Evolutionary conservation across 2,329 filamentous ascomycete genomes (phyloP), one percentile per base, ranked within the genome.

Genomic region (Alternaria metachromatica): DNA sequence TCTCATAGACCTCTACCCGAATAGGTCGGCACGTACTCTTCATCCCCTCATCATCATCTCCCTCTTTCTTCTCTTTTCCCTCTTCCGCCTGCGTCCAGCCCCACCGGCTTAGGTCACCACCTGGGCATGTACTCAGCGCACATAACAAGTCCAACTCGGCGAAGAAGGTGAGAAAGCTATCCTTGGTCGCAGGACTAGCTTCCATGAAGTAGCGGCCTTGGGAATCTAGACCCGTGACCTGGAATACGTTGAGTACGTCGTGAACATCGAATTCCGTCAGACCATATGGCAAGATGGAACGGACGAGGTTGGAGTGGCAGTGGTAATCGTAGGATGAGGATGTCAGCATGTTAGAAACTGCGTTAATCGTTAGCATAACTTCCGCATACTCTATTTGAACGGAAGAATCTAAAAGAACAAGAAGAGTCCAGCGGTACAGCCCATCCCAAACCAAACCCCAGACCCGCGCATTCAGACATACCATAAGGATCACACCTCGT

Each of bases 201-300:
- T 80, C 78, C 85, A 96, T 96, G 64, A 92, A 57, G 37, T 75
- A 76, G 13, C 72, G 56, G 2, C 74, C 73, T 37, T 76, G 70
- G 11, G 87, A 83, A 72, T 96, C 90, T 50, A 96, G 76, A 0
- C 92, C 92, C 0, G 93, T 96, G 7, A 94, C 92, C 78, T 96
- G 93, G 76, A 96, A 96, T 4, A 96, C 84, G 73, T 96, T 96
- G 58, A 96, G 84, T 0, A 96, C 92, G 76, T 96, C 92, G 73
- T 96, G 93, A 2, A 96, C 88, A 74, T 96, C 92, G 28, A 84
- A 83, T 79, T 96, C 93, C 6, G 83, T 85, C 45, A 96, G 78
- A 0, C 92, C 91, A 64, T 84, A 89, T 0, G 90, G 89, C 1
- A 89, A 65, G 3, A 96, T 87, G 0, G 93, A 91, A 5, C 93